Base-by-base conservation (phyloP, 1,139 yeast genomes). In the Scheffersomyces titani region DNA sequence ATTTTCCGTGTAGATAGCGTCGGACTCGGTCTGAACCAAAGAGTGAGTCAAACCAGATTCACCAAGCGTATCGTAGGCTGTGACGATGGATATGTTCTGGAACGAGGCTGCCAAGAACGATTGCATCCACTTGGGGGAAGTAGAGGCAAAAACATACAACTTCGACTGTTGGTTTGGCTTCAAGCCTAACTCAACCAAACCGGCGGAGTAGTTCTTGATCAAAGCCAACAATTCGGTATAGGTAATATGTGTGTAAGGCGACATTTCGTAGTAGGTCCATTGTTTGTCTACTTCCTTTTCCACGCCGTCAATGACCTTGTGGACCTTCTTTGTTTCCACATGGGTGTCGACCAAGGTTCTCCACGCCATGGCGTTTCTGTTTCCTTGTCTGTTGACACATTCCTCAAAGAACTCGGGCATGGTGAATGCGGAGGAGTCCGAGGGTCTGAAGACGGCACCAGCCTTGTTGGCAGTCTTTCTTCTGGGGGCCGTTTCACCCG, bases 41-140 rank as follows among this genome's bases (percentile, higher is more conserved):
- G 98, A 92, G 73, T 90, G 97, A 58, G 89, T 89, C 69, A 94
- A 82, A 46, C 99, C 99, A 49, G 84, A 83, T 72, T 92, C 97
- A 59, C 99, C 99, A 62, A 94, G 81, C 47, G 99, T 93, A 73
- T 94, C 99, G 74, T 94, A 94, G 47, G 99, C 98, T 36, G 99
- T 96, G 51, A 92, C 99, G 60, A 90, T 84, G 22, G 98, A 91
- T 59, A 96, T 87, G 54, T 85, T 76, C 73, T 92, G 97, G 58
- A 92, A 77, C 65, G 85, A 84, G 54, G 90, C 82, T 18, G 93
- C 97, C 63, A 92, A 74, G 63, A 88, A 94, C 49, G 92, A 83
- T 75, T 91, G 91, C 89, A 94, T 84, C 99, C 99, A 94, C 69
- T 85, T 85, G 55, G 86, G 89, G 44, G 97, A 89, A 30, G 97